Evolutionary conservation across 495 filamentous ascomycete genomes (phyloP), one percentile per base, ranked within the genome.

Genomic region (Neurospora intermedia): DNA sequence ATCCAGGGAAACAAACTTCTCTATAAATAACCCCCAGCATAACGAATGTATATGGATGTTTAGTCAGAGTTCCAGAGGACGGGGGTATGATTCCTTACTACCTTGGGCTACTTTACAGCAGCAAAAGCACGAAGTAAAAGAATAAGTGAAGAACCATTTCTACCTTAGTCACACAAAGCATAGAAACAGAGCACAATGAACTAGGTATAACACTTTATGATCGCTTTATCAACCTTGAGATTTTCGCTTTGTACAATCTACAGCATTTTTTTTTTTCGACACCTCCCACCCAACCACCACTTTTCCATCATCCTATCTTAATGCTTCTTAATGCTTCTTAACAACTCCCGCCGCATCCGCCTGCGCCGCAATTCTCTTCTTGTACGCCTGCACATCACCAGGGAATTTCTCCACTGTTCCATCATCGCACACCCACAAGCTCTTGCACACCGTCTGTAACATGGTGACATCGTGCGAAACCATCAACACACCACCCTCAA

Each of bases 381-480:
- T 99, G 84, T 99, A 99, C 45, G 94, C 93, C 83, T 96, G 92
- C 38, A 99, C 94, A 80, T 95, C 94, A 39, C 96, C 96, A 71
- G 91, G 89, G 82, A 99, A 99, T 83, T 96, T 93, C 88, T 96
- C 93, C n/a, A 99, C 94, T 6, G 91, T 96, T 18, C 96, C 96
- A 74, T 90, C 85, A 81, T 99, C 96, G 78, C 96, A 99, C 72
- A 99, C 95, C 96, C 96, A 99, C 76, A 99, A 83, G 78, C 89
- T 94, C 41, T 85, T 93, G 81, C 96, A 99, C 20, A 99, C 96
- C 73, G 91, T 97, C 85, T 96, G 94, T 78, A 83, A 81, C 95
- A 98, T 98, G 0, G 96, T 98, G 43, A 99, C 96, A 81, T 99
- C 96, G 89, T 99, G 96, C 73, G 92, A 96, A 48, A 99, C 96